These are phyloP conservation scores for Erythrophleum fordii DNA, from an alignment of 306 rosid genomes.

Conservation along the genomic window DNA sequence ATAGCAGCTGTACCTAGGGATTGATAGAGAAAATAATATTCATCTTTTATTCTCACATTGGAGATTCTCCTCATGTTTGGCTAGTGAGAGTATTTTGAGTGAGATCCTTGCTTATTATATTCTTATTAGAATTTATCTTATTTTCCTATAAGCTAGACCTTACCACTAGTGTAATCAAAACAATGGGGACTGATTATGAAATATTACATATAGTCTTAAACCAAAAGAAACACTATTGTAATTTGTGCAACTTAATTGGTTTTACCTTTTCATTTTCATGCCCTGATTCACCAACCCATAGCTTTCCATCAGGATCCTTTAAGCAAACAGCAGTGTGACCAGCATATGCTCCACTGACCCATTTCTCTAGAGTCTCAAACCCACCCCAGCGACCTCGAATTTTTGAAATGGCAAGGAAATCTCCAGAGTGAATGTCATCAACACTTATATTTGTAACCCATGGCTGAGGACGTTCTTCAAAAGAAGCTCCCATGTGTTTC, in stretches of 20 bases:
- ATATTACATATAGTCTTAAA: constrained; percentile 13
- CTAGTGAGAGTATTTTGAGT: no score
- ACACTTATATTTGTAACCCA: constrained; percentile 75
- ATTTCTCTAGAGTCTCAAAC: constrained; percentile 91
- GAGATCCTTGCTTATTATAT: no score
- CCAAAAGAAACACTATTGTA: neutral
- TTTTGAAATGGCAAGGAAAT: constrained; percentile 93
- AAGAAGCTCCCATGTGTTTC: constrained; percentile 90
- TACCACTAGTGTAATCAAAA: no score
- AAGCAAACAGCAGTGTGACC: constrained; percentile 96
- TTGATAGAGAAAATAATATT: no score
- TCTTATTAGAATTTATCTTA: no score
- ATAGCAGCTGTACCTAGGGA: no score
- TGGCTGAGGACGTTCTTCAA: constrained; percentile 74
- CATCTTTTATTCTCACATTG: no score
- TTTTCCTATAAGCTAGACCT: no score
- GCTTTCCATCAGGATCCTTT: constrained; percentile 85
- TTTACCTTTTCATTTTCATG: constrained; percentile 76
- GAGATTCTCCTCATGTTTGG: no score
- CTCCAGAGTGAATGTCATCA: constrained; percentile 93
- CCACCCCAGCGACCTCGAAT: constrained; percentile 99
- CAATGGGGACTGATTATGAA: constrained; percentile 13
- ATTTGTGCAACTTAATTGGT: neutral
- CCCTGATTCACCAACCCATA: constrained; percentile 99
- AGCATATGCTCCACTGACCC: constrained; percentile 97